Evolutionary conservation across 2,329 filamentous ascomycete species (phyloP).

Genomic region (Diaporthe vaccinii): DNA sequence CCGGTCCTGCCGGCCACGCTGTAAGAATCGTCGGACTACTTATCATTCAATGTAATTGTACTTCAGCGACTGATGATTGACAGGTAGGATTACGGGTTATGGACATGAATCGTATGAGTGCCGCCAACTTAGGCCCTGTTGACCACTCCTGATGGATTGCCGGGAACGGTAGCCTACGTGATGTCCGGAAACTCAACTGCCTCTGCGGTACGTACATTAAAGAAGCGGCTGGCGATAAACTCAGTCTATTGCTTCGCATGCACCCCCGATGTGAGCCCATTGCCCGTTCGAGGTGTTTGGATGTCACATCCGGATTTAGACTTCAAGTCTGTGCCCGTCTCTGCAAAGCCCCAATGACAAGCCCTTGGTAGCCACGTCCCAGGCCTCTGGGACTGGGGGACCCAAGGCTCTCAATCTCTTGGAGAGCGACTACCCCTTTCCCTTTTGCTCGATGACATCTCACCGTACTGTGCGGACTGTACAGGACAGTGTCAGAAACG

Average conservation of each 20-base stretch:
- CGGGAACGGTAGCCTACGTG: constrained; percentile 52
- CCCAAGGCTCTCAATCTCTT: constrained; percentile 12
- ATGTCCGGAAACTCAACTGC: constrained; percentile 62
- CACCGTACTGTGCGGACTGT: constrained; percentile 23
- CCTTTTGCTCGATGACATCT: constrained; percentile 11
- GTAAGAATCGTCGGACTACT: constrained; percentile 39
- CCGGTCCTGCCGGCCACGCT: constrained; percentile 43
- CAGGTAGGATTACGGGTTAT: constrained; percentile 33
- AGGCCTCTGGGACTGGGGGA: constrained; percentile 9
- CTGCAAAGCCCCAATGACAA: constrained; percentile 16
- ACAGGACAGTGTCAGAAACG: constrained; percentile 21
- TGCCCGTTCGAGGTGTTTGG: constrained; percentile 3
- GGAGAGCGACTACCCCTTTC: neutral
- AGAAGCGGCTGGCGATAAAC: constrained; percentile 15
- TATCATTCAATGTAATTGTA: constrained; percentile 48
- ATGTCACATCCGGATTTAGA: constrained; percentile 34
- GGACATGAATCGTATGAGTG: neutral
- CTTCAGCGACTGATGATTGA: constrained; percentile 52
- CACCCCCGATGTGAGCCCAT: constrained; percentile 44
- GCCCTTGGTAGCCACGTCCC: neutral
- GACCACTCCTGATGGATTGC: constrained; percentile 17
- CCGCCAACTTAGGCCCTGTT: neutral
- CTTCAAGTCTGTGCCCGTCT: constrained; percentile 13
- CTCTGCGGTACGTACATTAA: constrained; percentile 45
- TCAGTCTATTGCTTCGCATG: constrained; percentile 42